These are phyloP conservation scores for Hydrangea macrophylla DNA, from an alignment of 148 eudicot genomes.

Conservation along the genomic window DNA sequence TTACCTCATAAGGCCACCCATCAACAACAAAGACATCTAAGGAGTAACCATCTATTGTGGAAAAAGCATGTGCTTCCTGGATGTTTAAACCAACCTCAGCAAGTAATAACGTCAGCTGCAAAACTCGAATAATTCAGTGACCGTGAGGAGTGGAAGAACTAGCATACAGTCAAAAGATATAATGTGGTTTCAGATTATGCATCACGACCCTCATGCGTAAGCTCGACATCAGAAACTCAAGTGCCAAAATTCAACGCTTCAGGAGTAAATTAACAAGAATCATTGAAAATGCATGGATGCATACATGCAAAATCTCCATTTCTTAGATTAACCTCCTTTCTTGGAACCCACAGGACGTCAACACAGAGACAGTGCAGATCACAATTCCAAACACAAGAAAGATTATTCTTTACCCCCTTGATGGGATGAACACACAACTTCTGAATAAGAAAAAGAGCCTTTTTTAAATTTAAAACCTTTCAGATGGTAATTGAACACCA, in stretches of 20 bases:
- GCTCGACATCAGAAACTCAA: background rate
- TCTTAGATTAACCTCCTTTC: too few relatives aligned
- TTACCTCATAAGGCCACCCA: slow-evolving; percentile 90
- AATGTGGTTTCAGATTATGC: background rate
- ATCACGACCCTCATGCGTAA: background rate
- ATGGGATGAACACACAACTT: too few relatives aligned
- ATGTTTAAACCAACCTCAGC: slow-evolving; percentile 79
- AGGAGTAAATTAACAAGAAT: too few relatives aligned
- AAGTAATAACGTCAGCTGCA: slow-evolving; percentile 74
- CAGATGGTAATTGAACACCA: too few relatives aligned
- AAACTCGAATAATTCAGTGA: slow-evolving; percentile 20
- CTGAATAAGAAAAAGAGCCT: too few relatives aligned
- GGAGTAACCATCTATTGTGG: slow-evolving; percentile 76
- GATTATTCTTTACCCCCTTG: too few relatives aligned
- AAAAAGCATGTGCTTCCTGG: slow-evolving; percentile 86
- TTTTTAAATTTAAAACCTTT: too few relatives aligned
- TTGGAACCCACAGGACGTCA: too few relatives aligned
- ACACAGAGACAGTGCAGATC: too few relatives aligned
- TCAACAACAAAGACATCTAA: slow-evolving; percentile 82
- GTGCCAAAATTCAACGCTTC: background rate
- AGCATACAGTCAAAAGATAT: background rate
- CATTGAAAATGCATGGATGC: too few relatives aligned
- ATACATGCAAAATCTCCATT: too few relatives aligned
- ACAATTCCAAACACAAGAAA: too few relatives aligned
- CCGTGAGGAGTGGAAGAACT: slow-evolving; percentile 7